Evolutionary conservation across 23 red algal genomes (phyloP).

Genomic region (Gracilaria gracilis): DNA sequence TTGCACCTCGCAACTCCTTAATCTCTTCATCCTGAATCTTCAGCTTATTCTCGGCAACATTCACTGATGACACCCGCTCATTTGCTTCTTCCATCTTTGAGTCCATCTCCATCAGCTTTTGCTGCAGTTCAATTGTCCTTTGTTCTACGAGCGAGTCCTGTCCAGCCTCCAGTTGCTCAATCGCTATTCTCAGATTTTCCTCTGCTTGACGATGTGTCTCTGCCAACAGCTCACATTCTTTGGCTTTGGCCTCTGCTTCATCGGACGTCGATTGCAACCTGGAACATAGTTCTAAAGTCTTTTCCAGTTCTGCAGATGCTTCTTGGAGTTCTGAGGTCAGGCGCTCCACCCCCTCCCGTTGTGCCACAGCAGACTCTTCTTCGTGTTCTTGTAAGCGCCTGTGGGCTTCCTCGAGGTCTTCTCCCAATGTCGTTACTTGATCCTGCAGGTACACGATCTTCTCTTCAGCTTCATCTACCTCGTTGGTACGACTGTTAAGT

Average conservation of each 20-base stretch:
- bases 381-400: conserved; percentile 42
- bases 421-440: conserved; percentile 60
- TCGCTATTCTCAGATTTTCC: conserved; percentile 68
- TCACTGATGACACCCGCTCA: conserved; percentile 3
- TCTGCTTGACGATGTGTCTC: conserved; percentile 74
- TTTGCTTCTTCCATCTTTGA: not conserved
- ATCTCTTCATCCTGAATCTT: conserved; percentile 67
- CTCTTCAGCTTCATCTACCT: conserved; percentile 84
- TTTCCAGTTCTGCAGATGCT: conserved; percentile 35
- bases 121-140: conserved; percentile 60
- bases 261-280: not conserved
- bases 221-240: conserved; percentile 56
- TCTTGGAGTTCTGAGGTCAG: conserved; percentile 37
- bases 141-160: conserved; percentile 38
- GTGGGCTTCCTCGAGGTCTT: conserved; percentile 68
- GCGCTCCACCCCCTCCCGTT: conserved; percentile 54
- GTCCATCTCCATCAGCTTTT: conserved; percentile 32
- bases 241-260: conserved; percentile 43
- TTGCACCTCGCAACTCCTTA: conserved; percentile 59
- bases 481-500: conserved; percentile 55
- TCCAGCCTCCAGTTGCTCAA: conserved; percentile 73
- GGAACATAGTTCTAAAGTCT: conserved; percentile 23
- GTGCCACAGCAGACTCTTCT: conserved; percentile 57
- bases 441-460: conserved; percentile 64
- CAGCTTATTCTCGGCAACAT: conserved; percentile 46